Percentiles rank a stretch among this genome's conserved stretches.
phyloP scores from a whole-genome alignment of 2,329 filamentous ascomycete genomes.

The Aspergillus texensis region DNA sequence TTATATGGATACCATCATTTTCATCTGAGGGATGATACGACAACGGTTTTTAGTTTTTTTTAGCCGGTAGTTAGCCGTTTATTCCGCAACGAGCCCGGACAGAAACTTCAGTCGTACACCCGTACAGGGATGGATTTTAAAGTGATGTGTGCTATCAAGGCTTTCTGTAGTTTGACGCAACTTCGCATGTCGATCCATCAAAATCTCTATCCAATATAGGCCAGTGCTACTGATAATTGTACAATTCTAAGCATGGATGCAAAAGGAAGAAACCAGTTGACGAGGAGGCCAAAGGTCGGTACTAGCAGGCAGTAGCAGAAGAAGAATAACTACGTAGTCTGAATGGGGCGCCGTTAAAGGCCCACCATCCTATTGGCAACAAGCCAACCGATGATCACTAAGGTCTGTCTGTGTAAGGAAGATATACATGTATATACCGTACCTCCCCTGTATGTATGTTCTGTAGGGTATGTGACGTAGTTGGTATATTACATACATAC shows the following conservation, averaged over 20 bases:
- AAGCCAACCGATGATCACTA: not conserved
- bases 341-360: not conserved
- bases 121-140: not conserved
- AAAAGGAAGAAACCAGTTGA: not conserved
- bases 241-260: not conserved
- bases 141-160: slow-evolving; percentile 13
- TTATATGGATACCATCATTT: slow-evolving; percentile 16
- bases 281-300: not conserved
- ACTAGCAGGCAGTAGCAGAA: not conserved
- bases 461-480: not conserved
- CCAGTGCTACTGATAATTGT: not conserved
- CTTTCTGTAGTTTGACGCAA: slow-evolving; percentile 13
- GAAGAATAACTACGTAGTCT: not conserved
- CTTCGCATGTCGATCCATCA: slow-evolving; percentile 12
- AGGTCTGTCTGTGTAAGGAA: not conserved
- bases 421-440: not conserved
- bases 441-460: too few species aligned
- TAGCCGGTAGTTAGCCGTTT: not conserved
- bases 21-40: slow-evolving; percentile 12
- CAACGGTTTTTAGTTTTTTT: not conserved
- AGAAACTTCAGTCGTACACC: not conserved
- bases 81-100: not conserved
- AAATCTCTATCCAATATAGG: not conserved
- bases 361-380: not conserved
- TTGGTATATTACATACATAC: not conserved